Percentiles rank a stretch among this genome's conserved stretches.
These are phyloP conservation scores for Limonium bicolor DNA, from an alignment of 148 eudicot genomes.

Conservation along the genomic window DNA sequence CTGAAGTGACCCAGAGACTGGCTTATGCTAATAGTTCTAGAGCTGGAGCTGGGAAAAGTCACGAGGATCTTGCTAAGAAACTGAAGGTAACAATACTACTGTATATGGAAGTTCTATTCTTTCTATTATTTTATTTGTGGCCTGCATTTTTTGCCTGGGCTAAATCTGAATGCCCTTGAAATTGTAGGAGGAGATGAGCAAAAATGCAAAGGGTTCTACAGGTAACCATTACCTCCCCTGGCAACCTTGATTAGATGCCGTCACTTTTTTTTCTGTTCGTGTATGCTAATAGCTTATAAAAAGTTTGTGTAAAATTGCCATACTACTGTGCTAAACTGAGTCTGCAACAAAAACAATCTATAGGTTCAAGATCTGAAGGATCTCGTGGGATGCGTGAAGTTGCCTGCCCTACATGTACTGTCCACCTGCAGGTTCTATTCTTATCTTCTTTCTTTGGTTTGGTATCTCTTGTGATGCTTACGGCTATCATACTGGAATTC, in stretches of 20 bases:
- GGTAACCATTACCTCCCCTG: constrained; percentile 22
- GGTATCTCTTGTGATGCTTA: no score
- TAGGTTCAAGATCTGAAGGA: constrained; percentile 42
- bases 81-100: constrained; percentile 48
- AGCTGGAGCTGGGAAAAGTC: constrained; percentile 37
- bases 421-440: constrained; percentile 68
- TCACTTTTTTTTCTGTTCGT: background rate
- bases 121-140: background rate
- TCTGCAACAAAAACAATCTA: no score
- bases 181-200: constrained; percentile 80
- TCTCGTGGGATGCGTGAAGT: constrained; percentile 65
- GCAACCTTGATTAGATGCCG: background rate
- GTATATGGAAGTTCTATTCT: background rate
- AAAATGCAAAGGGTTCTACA: constrained; percentile 43
- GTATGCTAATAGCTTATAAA: background rate
- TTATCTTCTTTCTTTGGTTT: background rate
- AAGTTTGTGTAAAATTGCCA: no score
- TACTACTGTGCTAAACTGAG: no score
- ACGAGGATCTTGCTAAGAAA: constrained; percentile 79
- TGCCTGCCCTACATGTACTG: constrained; percentile 92
- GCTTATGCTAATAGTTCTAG: constrained; percentile 47
- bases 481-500: no score
- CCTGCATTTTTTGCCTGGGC: no score
- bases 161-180: no score
- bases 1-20: constrained; percentile 82